Conservation (phyloP, 2,329 filamentous ascomycete genomes). For the Colletotrichum destructivum region DNA sequence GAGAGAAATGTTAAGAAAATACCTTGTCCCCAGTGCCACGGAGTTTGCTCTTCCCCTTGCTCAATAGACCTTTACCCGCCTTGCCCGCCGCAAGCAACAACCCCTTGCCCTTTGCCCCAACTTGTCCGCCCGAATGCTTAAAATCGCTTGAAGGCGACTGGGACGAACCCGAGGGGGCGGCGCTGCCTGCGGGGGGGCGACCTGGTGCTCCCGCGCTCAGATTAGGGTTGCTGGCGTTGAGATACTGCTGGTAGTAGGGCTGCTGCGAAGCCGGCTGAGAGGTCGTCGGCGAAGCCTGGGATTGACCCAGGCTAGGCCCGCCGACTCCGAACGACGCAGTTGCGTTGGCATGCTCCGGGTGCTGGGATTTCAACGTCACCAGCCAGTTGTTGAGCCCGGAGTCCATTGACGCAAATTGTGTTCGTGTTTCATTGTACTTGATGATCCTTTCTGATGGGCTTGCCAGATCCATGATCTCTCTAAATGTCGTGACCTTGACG, state of each 20-base stretch:
- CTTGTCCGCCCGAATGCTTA: slow-evolving; percentile 71
- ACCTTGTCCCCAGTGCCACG: slow-evolving; percentile 85
- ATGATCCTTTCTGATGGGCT: slow-evolving; percentile 78
- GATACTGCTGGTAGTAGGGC: slow-evolving; percentile 71
- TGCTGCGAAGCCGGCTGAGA: slow-evolving; percentile 54
- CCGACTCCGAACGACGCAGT: slow-evolving; percentile 49
- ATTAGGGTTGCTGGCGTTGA: slow-evolving; percentile 62
- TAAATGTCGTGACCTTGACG: slow-evolving; percentile 72
- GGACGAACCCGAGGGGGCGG: slow-evolving; percentile 54
- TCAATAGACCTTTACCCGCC: slow-evolving; percentile 91
- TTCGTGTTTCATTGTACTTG: slow-evolving; percentile 80
- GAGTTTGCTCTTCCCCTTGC: slow-evolving; percentile 91
- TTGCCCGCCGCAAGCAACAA: slow-evolving; percentile 89
- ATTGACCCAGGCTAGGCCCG: slow-evolving; percentile 38
- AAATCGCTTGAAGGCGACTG: slow-evolving; percentile 62
- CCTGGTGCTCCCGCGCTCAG: slow-evolving; percentile 50
- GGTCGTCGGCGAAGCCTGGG: slow-evolving; percentile 44
- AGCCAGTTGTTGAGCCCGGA: slow-evolving; percentile 80
- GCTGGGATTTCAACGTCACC: slow-evolving; percentile 57
- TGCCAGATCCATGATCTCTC: slow-evolving; percentile 82
- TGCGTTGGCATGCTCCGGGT: slow-evolving; percentile 64
- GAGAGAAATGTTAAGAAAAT: slow-evolving; percentile 75
- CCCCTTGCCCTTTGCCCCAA: slow-evolving; percentile 90
- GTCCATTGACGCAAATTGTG: slow-evolving; percentile 79
- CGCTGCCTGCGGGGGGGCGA: slow-evolving; percentile 53